Base-by-base conservation (phyloP, 192 early-diverging fungal species). In the Lobulomyces angularis region DNA sequence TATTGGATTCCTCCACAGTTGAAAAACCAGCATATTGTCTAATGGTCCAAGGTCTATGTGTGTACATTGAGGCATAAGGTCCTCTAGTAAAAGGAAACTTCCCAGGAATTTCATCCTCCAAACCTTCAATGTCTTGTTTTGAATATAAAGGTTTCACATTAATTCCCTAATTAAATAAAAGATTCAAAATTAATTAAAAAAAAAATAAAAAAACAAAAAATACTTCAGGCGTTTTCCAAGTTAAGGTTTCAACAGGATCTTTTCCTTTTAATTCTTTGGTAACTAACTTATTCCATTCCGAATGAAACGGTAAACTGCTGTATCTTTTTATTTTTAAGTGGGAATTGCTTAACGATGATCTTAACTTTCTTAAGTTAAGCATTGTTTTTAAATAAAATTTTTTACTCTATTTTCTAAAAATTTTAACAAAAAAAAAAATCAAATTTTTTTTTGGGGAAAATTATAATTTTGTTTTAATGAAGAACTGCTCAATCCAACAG, bases 21-120 rank as follows among this genome's bases (percentile, higher is more conserved):
- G 76, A 80, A 76, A 90, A 90, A 32, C 86, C 86, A 4, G 86
- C 86, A 56, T 90, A 90, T 73, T 88, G 81, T 8, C 86, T 77
- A 57, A 90, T 77, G 5, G 86, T 90, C 86, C 86, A 90, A 24
- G 84, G 83, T 8, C 80, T 59, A 27, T 72, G 61, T 1, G 83
- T 84, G 65, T 83, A 87, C 82, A 90, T 86, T 37, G 81, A 84
- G 0, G 83, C 82, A 37, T 51, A 59, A 5, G 57, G 43, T 8
- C 86, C 86, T 40, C 86, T 69, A n/a, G 86, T 90, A 50, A 76
- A 90, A 16, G 86, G 86, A 46, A 81, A 90, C 16, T 75, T 77
- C 27, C 86, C 86, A 0, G 86, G 86, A 19, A 86, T 55, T 50
- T 90, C 86, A 17, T 77, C 74, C 0, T 54, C 46, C 14, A 76